Evolutionary conservation across 139 green algal genomes (phyloP).

Genomic region (Haematococcus lacustris): DNA sequence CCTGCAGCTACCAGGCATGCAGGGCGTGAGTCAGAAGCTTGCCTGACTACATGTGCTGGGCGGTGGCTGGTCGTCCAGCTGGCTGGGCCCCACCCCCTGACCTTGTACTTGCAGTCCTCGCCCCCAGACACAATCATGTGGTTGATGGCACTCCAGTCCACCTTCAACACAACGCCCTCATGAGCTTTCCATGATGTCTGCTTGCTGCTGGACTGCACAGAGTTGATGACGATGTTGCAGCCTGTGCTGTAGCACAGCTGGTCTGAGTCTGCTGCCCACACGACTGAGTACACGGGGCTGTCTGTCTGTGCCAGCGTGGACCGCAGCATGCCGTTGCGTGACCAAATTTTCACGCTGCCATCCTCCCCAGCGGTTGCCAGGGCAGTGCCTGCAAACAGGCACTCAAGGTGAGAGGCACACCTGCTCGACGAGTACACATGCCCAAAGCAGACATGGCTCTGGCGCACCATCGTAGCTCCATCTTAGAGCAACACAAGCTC

Average conservation of each 20-base stretch:
- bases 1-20: no score
- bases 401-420: background rate
- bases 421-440: no score
- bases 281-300: conserved; percentile 52
- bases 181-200: conserved; percentile 44
- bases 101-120: conserved; percentile 77
- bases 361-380: conserved; percentile 73
- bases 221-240: conserved; percentile 47
- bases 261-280: conserved; percentile 58
- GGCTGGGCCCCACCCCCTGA: no score
- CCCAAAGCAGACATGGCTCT: no score
- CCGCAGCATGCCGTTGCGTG: conserved; percentile 67
- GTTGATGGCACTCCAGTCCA: conserved; percentile 68
- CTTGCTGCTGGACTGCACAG: conserved; percentile 35
- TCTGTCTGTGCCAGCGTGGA: conserved; percentile 50
- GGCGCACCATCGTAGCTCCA: conserved; percentile 69
- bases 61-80: no score
- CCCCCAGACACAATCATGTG: conserved; percentile 62
- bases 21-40: no score
- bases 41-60: no score
- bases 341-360: conserved; percentile 73
- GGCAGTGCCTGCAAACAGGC: conserved; percentile 49
- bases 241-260: conserved; percentile 52
- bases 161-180: conserved; percentile 39
- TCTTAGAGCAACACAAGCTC: conserved; percentile 50